Evolutionary conservation across 148 eudicot species (phyloP).

Genomic region (Vaccinium vitisidaea): DNA sequence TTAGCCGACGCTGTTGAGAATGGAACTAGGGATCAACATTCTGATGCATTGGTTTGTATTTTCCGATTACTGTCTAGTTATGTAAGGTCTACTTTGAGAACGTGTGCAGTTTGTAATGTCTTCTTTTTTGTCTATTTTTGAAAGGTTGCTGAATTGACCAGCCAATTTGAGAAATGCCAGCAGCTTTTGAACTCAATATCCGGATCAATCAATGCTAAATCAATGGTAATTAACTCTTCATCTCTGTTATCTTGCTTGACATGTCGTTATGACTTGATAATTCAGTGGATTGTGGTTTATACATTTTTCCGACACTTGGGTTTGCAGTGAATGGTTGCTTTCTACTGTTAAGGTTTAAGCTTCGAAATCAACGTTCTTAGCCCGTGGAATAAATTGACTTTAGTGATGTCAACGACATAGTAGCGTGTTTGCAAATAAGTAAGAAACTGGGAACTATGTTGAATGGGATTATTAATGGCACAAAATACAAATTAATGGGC

Average conservation of each 20-base stretch:
- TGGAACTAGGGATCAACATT: conserved; percentile 80
- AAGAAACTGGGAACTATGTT: not conserved
- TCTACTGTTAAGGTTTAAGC: not conserved
- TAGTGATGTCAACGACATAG: not conserved
- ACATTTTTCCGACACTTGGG: not conserved
- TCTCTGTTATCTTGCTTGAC: not conserved
- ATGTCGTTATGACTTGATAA: not conserved
- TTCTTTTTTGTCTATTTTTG: conserved; percentile 8
- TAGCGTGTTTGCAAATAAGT: not conserved
- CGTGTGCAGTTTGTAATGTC: not conserved
- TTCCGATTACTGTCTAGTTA: not conserved
- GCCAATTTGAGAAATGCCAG: conserved; percentile 90
- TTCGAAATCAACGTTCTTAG: not conserved
- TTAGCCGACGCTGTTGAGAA: conserved; percentile 76
- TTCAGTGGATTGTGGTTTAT: not conserved
- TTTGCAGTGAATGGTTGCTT: not conserved
- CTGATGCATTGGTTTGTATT: conserved; percentile 64
- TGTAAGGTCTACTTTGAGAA: not conserved
- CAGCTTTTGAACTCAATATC: conserved; percentile 77
- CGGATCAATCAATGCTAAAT: conserved; percentile 58
- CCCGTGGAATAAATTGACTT: not conserved
- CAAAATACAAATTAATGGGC: not conserved
- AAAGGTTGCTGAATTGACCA: conserved; percentile 70
- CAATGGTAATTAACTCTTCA: conserved; percentile 43
- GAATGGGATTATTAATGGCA: not conserved